Evolutionary conservation across 2,329 filamentous ascomycete species (phyloP).

Genomic region (Colletotrichum simmondsii): DNA sequence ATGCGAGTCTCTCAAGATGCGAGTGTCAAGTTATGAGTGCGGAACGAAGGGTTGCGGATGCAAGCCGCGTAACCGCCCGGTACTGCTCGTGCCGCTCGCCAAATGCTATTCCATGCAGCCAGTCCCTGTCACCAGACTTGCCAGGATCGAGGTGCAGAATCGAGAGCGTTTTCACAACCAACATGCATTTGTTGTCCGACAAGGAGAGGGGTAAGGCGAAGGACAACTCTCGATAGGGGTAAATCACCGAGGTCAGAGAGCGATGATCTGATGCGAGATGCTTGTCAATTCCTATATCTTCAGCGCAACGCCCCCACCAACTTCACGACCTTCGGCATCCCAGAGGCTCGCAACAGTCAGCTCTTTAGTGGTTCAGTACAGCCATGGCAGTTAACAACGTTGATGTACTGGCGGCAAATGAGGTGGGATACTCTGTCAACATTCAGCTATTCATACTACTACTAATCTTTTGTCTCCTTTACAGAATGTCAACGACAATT

Average conservation of each 20-base stretch:
- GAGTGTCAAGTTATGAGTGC: no score
- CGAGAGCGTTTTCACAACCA: neutral
- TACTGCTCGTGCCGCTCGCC: neutral
- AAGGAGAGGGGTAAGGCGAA: neutral
- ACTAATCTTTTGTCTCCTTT: neutral
- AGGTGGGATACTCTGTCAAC: neutral
- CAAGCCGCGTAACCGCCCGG: neutral
- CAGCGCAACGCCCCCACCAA: no score
- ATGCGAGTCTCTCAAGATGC: no score
- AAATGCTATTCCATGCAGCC: no score
- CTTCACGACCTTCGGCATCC: no score
- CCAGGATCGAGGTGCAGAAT: neutral
- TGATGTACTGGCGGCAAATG: neutral
- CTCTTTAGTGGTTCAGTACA: no score
- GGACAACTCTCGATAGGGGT: neutral
- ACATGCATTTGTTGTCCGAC: neutral
- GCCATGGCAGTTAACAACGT: neutral
- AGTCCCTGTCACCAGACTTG: neutral
- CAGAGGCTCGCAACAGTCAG: no score
- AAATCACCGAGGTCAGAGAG: neutral
- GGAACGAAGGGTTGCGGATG: no score
- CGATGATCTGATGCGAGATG: no score
- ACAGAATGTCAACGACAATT: neutral
- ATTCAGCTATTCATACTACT: no score
- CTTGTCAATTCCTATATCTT: no score